Evolutionary conservation across 1,139 yeast species (phyloP), one percentile per base, ranked within the genome.

Genomic region (Magnusiomyces paraingens): DNA sequence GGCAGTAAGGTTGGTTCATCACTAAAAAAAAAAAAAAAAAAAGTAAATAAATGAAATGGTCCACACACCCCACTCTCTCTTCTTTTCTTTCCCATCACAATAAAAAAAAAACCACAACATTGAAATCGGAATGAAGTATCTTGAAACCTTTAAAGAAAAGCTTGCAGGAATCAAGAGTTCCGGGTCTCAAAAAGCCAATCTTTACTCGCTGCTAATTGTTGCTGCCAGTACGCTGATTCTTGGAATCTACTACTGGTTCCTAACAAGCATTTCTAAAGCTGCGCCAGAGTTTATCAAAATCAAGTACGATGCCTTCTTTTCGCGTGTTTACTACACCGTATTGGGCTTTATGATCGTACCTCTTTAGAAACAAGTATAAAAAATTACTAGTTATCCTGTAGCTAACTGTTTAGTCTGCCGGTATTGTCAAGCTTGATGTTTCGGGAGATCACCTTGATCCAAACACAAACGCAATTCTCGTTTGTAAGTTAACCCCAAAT

Each of bases 391-490:
- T 4, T 3, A 22, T 18, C 17, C 17, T 43, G 20, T 20, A 5
- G 17, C 35, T 22, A 22, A 43, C 35, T 43, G 15, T 46, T 4
- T 46, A 55, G 58, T 29, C 49, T 8, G 32, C 52, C 4, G 49
- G 50, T 12, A 29, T 51, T 8, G 47, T 55, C 3, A 39, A 53
- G 3, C 26, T 56, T 14, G 51, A 53, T 35, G 35, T 56, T 2
- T 50, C 56, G 36, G 58, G 58, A 8, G 56, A 56, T 22, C 22
- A 14, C 5, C 36, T 53, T 6, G 58, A 56, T 50, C 49, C 53
- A 15, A 43, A 51, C n/a, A 22, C 55, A 40, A 53, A 54, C 29
- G 55, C 56, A 1, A 36, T 56, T 20, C 32, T 53, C 18, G 47
- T 56, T n/a, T 49, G 58, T 56, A 50, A 32, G 56, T 32, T 14